These are phyloP conservation scores for Phoma herbarum DNA, from an alignment of 2,329 filamentous ascomycete genomes.

Conservation along the genomic window DNA sequence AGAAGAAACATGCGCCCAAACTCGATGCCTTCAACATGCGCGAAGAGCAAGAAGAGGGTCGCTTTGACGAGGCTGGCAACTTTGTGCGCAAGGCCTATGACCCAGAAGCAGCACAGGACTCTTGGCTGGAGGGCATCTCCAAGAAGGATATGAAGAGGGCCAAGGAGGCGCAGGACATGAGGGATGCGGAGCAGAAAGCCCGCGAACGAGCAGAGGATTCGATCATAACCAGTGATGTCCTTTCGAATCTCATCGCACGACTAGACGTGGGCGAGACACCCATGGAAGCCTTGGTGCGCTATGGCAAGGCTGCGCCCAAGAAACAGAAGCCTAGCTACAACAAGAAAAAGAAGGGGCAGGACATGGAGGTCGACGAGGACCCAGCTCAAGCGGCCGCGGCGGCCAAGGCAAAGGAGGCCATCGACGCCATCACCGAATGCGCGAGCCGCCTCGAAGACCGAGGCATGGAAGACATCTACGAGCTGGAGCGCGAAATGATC, in stretches of 20 bases:
- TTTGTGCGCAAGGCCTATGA: conserved; percentile 89
- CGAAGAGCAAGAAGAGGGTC: conserved; percentile 87
- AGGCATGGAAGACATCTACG: conserved; percentile 90
- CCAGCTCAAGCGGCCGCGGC: conserved; percentile 73
- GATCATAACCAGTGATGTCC: conserved; percentile 74
- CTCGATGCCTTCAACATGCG: conserved; percentile 97
- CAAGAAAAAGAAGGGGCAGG: conserved; percentile 56
- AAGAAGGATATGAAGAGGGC: conserved; percentile 94
- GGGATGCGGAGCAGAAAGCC: conserved; percentile 78
- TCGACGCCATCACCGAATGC: conserved; percentile 85
- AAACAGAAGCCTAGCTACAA: conserved; percentile 58
- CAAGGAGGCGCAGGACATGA: conserved; percentile 84
- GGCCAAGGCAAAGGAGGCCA: conserved; percentile 72
- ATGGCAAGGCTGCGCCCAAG: conserved; percentile 70
- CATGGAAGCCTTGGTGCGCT: conserved; percentile 83
- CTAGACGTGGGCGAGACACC: conserved; percentile 85
- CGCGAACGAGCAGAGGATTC: conserved; percentile 78
- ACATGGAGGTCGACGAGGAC: conserved; percentile 75
- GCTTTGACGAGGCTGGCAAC: conserved; percentile 90
- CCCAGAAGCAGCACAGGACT: conserved; percentile 88
- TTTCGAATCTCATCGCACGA: conserved; percentile 74
- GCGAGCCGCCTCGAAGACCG: conserved; percentile 86
- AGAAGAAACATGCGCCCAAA: conserved; percentile 92
- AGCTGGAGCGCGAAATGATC: conserved; percentile 83
- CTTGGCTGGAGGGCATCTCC: conserved; percentile 89